These are phyloP conservation scores for Botryotinia globosa DNA, from an alignment of 2,329 filamentous ascomycete species.

Conservation along the genomic window DNA sequence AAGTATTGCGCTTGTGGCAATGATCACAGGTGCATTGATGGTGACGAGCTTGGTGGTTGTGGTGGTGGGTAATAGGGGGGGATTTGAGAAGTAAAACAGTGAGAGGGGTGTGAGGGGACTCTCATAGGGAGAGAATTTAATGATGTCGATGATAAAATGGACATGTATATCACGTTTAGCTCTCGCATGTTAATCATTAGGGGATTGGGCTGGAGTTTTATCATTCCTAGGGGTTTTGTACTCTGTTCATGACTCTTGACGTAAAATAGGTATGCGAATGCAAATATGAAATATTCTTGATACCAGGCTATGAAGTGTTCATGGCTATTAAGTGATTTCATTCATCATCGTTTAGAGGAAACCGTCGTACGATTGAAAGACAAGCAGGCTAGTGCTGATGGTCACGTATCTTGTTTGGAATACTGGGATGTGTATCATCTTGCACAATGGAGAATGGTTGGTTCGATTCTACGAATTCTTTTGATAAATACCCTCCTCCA, in stretches of 20 bases:
- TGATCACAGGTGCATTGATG: constrained; percentile 63
- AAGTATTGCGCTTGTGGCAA: constrained; percentile 67
- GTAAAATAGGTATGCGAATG: not conserved
- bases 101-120: not conserved
- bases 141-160: not conserved
- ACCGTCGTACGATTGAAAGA: not conserved
- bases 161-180: not conserved
- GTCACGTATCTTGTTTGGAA: not conserved
- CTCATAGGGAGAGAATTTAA: not conserved
- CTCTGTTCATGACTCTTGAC: not conserved
- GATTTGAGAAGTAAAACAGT: not conserved
- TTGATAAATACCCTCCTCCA: no score
- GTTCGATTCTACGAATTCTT: no score
- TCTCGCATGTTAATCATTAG: not conserved
- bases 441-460: no score
- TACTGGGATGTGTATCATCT: not conserved
- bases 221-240: not conserved
- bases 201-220: not conserved
- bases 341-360: not conserved
- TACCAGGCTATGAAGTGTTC: not conserved
- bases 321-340: not conserved
- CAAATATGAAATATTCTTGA: not conserved
- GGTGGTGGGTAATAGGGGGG: constrained; percentile 43
- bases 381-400: not conserved
- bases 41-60: constrained; percentile 58